Evolutionary conservation across 805 yeast genomes (phyloP), one percentile per base, ranked within the genome.

Genomic region (Candida caryicola): DNA sequence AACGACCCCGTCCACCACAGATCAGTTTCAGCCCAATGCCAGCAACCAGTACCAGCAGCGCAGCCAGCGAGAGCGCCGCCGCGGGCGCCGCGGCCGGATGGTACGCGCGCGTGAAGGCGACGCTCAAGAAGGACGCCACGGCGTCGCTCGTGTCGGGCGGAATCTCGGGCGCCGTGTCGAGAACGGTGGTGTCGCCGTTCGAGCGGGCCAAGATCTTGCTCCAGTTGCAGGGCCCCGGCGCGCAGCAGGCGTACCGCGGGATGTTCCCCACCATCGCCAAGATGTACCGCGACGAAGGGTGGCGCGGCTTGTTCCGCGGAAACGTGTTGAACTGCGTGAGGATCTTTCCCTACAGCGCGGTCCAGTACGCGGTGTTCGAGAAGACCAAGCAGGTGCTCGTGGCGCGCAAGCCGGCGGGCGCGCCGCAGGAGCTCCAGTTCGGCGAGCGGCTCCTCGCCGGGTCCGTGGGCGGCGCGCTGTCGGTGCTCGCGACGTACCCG

Each of bases 151-250:
- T 83, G 6, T 74, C 86, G 4, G 95, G 95, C 12, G 93, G 93
- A 5, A 51, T 80, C 6, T 91, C 74, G 2, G 95, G 95, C 13
- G 88, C 88, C 0, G 68, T 83, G 0, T 85, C 95, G 1, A 71
- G 98, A 38, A 91, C 98, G 0, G 87, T 85, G 1, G 96, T 90
- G 4, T 86, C 96, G 9, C 99, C 99, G 1, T 81, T 91, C 62
- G 99, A 91, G 60, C 71, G 99, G 49, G 95, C 93, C 50, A 91
- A 91, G 62, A 93, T 93, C 45, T 62, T 91, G 17, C 78, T 89
- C 51, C 99, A 91, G 62, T 80, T 93, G 25, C 97, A 91, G 61
- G 93, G 85, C 8, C 70, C 70, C 12, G 73, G 69, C 18, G 68
- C 76, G 1, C 74, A 63, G 29, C 71, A 56, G 42, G 73, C 61